phyloP scores from a whole-genome alignment of 2,329 filamentous ascomycete genomes.

The Penicillium sp. region DNA sequence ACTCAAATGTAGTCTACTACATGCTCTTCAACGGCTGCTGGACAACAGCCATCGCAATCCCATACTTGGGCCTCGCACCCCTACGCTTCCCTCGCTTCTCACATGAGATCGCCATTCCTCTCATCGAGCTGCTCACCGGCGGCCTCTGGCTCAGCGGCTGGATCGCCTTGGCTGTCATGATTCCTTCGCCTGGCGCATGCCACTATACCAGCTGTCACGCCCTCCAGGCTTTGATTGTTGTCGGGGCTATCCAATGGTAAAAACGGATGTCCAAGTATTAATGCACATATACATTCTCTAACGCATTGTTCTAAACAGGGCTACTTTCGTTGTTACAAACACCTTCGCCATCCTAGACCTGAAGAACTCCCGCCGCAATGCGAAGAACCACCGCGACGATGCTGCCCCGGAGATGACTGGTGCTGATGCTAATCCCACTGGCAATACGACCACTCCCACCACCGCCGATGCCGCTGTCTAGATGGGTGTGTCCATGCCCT shows the following conservation, averaged over 20 bases:
- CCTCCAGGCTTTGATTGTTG: constrained; percentile 22
- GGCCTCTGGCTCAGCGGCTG: constrained; percentile 26
- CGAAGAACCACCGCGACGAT: constrained; percentile 6
- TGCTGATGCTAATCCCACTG: not conserved
- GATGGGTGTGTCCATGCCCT: not conserved
- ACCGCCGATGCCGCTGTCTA: constrained; percentile 1
- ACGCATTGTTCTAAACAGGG: constrained; percentile 10
- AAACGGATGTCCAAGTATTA: not conserved
- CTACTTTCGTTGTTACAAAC: constrained; percentile 26
- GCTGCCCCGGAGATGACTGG: not conserved
- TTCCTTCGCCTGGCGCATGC: constrained; percentile 20
- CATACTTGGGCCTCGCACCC: constrained; percentile 29
- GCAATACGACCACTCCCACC: too few species aligned
- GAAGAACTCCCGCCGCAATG: constrained; percentile 20
- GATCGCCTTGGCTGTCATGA: constrained; percentile 24
- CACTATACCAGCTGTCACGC: constrained; percentile 22
- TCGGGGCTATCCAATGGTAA: constrained; percentile 26
- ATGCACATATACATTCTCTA: not conserved
- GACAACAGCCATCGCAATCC: constrained; percentile 24
- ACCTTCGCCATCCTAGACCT: constrained; percentile 23
- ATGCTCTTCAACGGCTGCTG: constrained; percentile 31
- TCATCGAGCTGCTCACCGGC: constrained; percentile 23
- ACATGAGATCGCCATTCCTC: constrained; percentile 24
- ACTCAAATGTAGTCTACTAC: constrained; percentile 25
- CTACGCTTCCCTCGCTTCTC: constrained; percentile 24